Base-by-base conservation (phyloP, 2,329 filamentous ascomycete species). In the Dothistroma septosporum region DNA sequence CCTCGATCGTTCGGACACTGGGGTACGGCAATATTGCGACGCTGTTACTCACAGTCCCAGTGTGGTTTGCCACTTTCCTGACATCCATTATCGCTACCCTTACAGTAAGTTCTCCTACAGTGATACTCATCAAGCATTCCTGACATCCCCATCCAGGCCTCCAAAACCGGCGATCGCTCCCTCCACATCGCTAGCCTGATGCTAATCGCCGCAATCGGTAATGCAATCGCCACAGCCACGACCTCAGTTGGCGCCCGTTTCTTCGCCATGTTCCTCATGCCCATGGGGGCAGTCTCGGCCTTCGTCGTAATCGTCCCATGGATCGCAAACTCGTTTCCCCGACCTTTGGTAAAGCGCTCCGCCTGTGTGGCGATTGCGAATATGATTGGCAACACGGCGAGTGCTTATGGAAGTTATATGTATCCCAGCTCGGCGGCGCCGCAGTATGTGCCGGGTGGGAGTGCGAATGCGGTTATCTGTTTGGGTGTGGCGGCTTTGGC, bases 361-460 rank as follows among this genome's bases (percentile, higher is more conserved):
- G 86, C 86, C 78, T 92, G 89, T 1, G 89, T 87, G 28, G 89
- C 89, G 87, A 93, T 92, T 63, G 85, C 78, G 71, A 75, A 74
- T 35, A 68, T 70, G n/a, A 67, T 73, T 8, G 71, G 69, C n/a
- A 75, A 75, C 55, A 66, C 68, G 0, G 74, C 74, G 2, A 72
- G 68, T 4, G 74, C 75, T 6, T 76, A 75, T 37, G 74, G 64
- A 10, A 59, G 63, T 8, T 74, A 72, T 54, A 72, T 75, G 71
- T 75, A 73, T 57, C 72, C 72, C 1, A 53, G 55, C 2, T 62
- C 69, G 2, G 72, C 72, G 1, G 74, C 69, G 0, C 77, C 76
- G 1, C 70, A 70, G 24, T 78, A 77, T 59, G 66, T 76, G 6
- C 69, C 75, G 8, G 75, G 73, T 1, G 74, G 74, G 0, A 70